Evolutionary conservation across 805 yeast species (phyloP).

Genomic region (Komagataella phaffii): DNA sequence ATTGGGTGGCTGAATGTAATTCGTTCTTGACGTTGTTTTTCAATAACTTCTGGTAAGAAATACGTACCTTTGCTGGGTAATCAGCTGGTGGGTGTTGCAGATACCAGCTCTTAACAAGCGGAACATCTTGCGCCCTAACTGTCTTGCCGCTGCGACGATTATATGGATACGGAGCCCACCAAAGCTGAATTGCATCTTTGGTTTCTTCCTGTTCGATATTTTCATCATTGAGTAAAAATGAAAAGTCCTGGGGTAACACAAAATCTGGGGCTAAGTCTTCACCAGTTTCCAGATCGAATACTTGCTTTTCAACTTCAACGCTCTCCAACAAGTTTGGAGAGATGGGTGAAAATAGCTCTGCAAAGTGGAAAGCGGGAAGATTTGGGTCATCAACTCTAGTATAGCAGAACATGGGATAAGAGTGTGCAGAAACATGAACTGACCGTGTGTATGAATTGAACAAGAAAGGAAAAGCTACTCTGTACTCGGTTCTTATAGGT

Average conservation of each 20-base stretch:
- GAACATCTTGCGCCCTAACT: conserved; percentile 81
- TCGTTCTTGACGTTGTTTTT: conserved; percentile 65
- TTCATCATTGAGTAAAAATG: conserved; percentile 38
- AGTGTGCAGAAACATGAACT: conserved; percentile 50
- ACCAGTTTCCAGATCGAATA: conserved; percentile 13
- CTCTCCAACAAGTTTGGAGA: conserved; percentile 12
- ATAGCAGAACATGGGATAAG: conserved; percentile 44
- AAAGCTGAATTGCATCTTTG: conserved; percentile 49
- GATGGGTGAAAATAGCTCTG: conserved; percentile 44
- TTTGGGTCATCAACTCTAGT: conserved; percentile 34
- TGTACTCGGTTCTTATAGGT: conserved; percentile 70
- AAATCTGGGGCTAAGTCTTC: conserved; percentile 24
- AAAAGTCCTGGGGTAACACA: conserved; percentile 24
- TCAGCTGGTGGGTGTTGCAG: conserved; percentile 43
- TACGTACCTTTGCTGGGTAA: conserved; percentile 63
- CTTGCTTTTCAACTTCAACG: conserved; percentile 7
- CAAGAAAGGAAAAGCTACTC: conserved; percentile 75
- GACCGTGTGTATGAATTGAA: conserved; percentile 67
- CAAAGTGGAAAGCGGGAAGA: conserved; percentile 41
- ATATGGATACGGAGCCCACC: conserved; percentile 80
- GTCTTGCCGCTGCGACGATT: conserved; percentile 59
- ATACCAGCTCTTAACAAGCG: conserved; percentile 76
- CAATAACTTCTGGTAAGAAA: conserved; percentile 82
- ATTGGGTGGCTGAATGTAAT: conserved; percentile 34
- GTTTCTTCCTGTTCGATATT: conserved; percentile 32